phyloP scores from a whole-genome alignment of 441 rosid genomes.

The Daphne laureola region DNA sequence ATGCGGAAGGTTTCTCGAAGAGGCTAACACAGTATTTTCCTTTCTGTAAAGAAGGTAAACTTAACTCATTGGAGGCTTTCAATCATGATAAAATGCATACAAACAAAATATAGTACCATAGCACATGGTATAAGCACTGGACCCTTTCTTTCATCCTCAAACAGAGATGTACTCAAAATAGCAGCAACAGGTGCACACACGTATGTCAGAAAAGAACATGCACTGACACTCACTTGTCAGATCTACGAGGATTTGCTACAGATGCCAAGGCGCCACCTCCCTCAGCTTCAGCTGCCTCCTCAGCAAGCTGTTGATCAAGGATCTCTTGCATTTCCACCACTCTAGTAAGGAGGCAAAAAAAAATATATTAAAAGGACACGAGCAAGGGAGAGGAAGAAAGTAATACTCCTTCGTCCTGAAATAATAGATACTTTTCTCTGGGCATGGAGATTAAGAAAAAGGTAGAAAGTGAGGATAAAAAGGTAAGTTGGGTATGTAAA shows the following conservation, averaged over 20 bases:
- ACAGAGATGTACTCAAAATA: neutral
- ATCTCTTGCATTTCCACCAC: conserved; percentile 99
- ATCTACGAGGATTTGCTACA: conserved; percentile 83
- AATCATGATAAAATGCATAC: neutral
- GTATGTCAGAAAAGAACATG: neutral
- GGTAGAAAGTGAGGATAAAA: too few species aligned
- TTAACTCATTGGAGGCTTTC: neutral
- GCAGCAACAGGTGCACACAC: neutral
- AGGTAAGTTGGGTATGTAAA: too few species aligned
- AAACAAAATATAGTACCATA: conserved; percentile 7
- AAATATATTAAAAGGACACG: conserved; percentile 6
- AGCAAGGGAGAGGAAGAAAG: too few species aligned
- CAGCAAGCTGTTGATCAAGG: conserved; percentile 94
- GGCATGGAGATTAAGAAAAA: too few species aligned
- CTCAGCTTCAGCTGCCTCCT: conserved; percentile 99
- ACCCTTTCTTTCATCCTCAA: neutral
- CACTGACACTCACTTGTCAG: conserved; percentile 59
- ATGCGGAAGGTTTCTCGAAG: conserved; percentile 55
- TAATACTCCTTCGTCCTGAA: too few species aligned
- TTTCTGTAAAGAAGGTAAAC: conserved; percentile 42
- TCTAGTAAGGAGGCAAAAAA: conserved; percentile 33
- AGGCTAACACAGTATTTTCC: conserved; percentile 42
- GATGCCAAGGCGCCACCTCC: conserved; percentile 92
- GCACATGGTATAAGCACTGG: conserved; percentile 4
- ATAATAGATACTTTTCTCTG: too few species aligned